Evolutionary conservation across 306 rosid genomes (phyloP).

Genomic region (Quercus rubra): DNA sequence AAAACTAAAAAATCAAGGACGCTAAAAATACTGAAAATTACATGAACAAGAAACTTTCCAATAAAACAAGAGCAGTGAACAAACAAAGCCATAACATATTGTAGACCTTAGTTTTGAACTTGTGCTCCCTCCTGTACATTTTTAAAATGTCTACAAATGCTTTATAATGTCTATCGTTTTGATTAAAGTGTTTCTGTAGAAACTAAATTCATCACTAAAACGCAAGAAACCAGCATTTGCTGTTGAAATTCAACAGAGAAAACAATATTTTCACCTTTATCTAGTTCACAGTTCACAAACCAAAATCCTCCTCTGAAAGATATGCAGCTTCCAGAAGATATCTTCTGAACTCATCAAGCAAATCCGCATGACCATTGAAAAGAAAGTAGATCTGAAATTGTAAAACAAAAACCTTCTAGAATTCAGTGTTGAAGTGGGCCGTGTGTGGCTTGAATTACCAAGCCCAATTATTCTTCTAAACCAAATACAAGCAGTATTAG

Average conservation of each 20-base stretch:
- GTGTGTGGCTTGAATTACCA: too few relatives aligned
- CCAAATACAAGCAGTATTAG: too few relatives aligned
- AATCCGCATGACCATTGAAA: conserved; percentile 73
- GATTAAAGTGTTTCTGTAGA: conserved; percentile 68
- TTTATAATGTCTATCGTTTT: conserved; percentile 76
- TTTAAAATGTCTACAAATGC: conserved; percentile 93
- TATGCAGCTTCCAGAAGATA: conserved; percentile 83
- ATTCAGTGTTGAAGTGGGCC: too few relatives aligned
- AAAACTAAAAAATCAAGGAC: too few relatives aligned
- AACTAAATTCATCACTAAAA: conserved; percentile 17
- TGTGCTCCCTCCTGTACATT: conserved; percentile 95
- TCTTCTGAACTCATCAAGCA: conserved; percentile 86
- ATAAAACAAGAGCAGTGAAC: not conserved
- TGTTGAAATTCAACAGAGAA: not conserved
- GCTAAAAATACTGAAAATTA: conserved; percentile 4
- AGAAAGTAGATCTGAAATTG: conserved; percentile 66
- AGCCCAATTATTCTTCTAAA: too few relatives aligned
- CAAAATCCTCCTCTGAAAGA: not conserved
- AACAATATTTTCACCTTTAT: conserved; percentile 62
- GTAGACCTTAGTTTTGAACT: conserved; percentile 82
- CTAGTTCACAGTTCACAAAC: conserved; percentile 58
- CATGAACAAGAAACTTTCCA: not conserved
- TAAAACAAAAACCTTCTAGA: not conserved
- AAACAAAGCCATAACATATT: conserved; percentile 1
- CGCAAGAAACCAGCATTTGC: conserved; percentile 1